Base-by-base conservation (phyloP, 2,329 filamentous ascomycete species). In the Dendryphion nanum region DNA sequence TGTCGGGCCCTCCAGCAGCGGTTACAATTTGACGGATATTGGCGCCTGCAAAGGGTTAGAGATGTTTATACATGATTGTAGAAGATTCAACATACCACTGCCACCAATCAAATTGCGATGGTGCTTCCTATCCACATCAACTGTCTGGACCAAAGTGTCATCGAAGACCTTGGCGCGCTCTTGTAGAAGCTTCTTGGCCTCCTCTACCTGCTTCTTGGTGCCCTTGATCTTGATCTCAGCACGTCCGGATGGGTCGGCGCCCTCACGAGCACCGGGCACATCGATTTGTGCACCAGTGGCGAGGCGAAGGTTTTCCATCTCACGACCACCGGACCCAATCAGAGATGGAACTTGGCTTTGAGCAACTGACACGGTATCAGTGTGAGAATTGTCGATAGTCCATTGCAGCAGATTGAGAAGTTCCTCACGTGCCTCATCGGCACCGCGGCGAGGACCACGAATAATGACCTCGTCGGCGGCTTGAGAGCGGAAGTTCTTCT, bases 81-180 rank as follows among this genome's bases (percentile, higher is more conserved):
- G 4, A n/a, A 5, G 15, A 29, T 21, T 23, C 55, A 26, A 73
- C 86, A 71, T 77, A 90, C 89, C 93, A 62, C 86, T 86, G 50
- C 83, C 75, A 45, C 93, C 93, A 66, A 98, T 98, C 48, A 98
- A 75, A 37, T 84, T 80, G 68, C 85, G 83, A 71, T 98, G 93
- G 67, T 93, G 82, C 73, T 94, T 95, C 73, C 89, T 87, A 53
- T 97, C 90, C n/a, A 98, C 82, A 21, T 94, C 86, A 33, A 98
- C 74, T 10, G 82, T 89, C 70, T 85, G 83, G 13, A 83, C 81
- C 35, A 96, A 77, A n/a, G 88, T 95, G 49, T 93, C 83, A 56
- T 97, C 89, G 53, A 96, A 96, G 15, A 89, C 76, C 44, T 83
- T 84, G 38, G 86, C 85, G 70, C 90, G 89, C 69, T 93, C 86